Evolutionary conservation across 805 yeast species (phyloP).

Genomic region (Nakazawaea siamensis): DNA sequence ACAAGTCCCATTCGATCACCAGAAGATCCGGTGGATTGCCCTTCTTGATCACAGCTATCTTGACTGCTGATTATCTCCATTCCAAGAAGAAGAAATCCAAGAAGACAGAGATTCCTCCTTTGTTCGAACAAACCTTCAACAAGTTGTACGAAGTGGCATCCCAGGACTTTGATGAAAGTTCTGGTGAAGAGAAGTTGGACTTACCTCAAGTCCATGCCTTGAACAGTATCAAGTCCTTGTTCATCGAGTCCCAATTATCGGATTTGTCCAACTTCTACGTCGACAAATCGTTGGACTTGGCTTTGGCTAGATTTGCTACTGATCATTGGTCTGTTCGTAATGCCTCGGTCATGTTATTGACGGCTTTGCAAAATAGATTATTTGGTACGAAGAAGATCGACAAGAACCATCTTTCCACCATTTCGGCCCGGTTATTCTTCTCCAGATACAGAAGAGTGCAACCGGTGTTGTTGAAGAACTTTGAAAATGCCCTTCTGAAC

Average conservation of each 20-base stretch:
- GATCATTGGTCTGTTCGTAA: conserved; percentile 81
- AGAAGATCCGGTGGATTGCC: conserved; percentile 94
- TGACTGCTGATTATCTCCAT: conserved; percentile 37
- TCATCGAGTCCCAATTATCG: conserved; percentile 64
- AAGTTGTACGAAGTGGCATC: conserved; percentile 47
- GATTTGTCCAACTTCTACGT: conserved; percentile 40
- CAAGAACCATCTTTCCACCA: conserved; percentile 26
- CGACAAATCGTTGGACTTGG: conserved; percentile 48
- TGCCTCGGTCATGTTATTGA: conserved; percentile 89
- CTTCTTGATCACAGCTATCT: conserved; percentile 61
- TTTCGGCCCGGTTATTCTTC: conserved; percentile 65
- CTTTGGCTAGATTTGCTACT: conserved; percentile 57
- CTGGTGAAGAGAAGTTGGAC: conserved; percentile 50
- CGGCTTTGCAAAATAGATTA: conserved; percentile 71
- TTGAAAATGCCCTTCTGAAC: conserved; percentile 23
- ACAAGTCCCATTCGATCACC: conserved; percentile 62
- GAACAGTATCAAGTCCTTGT: conserved; percentile 71
- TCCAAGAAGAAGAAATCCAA: conserved; percentile 1
- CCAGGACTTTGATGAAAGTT: conserved; percentile 34
- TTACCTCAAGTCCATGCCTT: conserved; percentile 92
- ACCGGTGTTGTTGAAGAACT: conserved; percentile 35
- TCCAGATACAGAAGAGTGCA: conserved; percentile 49
- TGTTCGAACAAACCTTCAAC: conserved; percentile 43
- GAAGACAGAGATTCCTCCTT: conserved; percentile 15
- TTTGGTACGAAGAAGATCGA: conserved; percentile 52